A percentile compares a stretch with the other conserved stretches of the same genome.
phyloP scores from a whole-genome alignment of 805 yeast species.

The Metschnikowia kofuensis region DNA sequence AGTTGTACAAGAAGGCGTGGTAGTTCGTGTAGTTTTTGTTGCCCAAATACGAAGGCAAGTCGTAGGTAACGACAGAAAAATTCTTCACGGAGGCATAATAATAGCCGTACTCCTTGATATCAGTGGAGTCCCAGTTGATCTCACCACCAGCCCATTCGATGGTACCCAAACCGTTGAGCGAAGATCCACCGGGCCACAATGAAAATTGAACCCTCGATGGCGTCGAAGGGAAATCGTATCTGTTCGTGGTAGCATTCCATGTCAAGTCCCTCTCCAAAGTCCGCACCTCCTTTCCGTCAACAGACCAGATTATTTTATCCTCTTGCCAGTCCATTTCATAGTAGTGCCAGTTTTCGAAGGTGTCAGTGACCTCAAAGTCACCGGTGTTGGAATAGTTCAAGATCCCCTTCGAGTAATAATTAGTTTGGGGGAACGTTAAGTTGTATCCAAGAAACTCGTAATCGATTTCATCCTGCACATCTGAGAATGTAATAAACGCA shows the following conservation, averaged over 20 bases:
- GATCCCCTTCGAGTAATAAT: constrained; percentile 75
- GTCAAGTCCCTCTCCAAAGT: constrained; percentile 60
- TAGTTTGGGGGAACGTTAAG: constrained; percentile 65
- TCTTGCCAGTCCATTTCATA: constrained; percentile 82
- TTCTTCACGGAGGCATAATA: constrained; percentile 64
- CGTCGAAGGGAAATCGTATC: constrained; percentile 65
- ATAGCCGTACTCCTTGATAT: constrained; percentile 76
- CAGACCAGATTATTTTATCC: constrained; percentile 64
- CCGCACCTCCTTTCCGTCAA: constrained; percentile 69
- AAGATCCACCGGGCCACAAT: constrained; percentile 74
- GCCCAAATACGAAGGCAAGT: constrained; percentile 58
- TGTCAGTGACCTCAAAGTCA: constrained; percentile 43
- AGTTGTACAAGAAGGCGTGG: constrained; percentile 44
- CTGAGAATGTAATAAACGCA: constrained; percentile 77
- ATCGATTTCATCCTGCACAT: constrained; percentile 89
- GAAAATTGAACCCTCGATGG: constrained; percentile 73
- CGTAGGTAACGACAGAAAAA: constrained; percentile 66
- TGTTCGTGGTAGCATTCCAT: constrained; percentile 57
- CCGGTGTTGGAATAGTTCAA: constrained; percentile 62
- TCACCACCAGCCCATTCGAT: constrained; percentile 86
- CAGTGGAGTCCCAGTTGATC: constrained; percentile 78
- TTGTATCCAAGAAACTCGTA: constrained; percentile 81
- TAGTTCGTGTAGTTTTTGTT: constrained; percentile 39
- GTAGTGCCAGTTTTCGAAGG: constrained; percentile 68
- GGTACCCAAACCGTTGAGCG: constrained; percentile 57